A percentile compares a stretch with the other conserved stretches of the same genome.
These are phyloP conservation scores for Clarireedia hainanense DNA, from an alignment of 2,329 filamentous ascomycete genomes.

Conservation along the genomic window DNA sequence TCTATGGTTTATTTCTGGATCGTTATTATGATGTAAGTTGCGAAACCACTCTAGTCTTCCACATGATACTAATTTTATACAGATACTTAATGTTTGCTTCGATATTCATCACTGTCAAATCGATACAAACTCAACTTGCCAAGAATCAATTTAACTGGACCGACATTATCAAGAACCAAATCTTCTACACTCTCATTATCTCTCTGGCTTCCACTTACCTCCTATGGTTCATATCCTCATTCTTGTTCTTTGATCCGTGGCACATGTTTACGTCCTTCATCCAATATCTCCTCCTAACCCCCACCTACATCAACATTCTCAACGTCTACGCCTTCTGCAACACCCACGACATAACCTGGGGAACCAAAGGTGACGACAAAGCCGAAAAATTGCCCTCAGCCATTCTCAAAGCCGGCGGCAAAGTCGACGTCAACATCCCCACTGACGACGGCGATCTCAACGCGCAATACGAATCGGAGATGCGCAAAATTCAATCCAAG, in stretches of 20 bases:
- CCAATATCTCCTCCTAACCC: conserved; percentile 90
- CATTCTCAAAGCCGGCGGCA: conserved; percentile 63
- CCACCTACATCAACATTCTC: conserved; percentile 90
- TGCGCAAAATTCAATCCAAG: conserved; percentile 87
- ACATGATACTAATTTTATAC: conserved; percentile 9
- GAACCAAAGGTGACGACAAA: conserved; percentile 93
- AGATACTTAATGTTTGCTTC: conserved; percentile 92
- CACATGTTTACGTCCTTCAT: conserved; percentile 91
- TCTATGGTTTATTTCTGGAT: conserved; percentile 99
- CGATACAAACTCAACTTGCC: conserved; percentile 64
- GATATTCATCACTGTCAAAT: conserved; percentile 84
- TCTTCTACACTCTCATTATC: conserved; percentile 90
- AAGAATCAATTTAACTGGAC: conserved; percentile 77
- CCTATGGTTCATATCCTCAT: conserved; percentile 91
- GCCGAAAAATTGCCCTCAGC: conserved; percentile 85
- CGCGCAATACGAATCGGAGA: conserved; percentile 90
- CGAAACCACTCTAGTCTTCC: neutral
- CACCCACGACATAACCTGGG: conserved; percentile 98
- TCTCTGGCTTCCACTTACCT: conserved; percentile 81
- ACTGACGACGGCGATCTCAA: conserved; percentile 97
- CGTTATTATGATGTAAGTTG: conserved; percentile 74
- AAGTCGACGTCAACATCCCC: conserved; percentile 84
- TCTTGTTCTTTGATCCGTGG: conserved; percentile 96
- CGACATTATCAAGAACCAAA: conserved; percentile 71
- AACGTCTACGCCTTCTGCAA: conserved; percentile 99